Evolutionary conservation across 2,329 filamentous ascomycete species (phyloP), one percentile per base, ranked within the genome.

Genomic region (Stachybotrys elegans): DNA sequence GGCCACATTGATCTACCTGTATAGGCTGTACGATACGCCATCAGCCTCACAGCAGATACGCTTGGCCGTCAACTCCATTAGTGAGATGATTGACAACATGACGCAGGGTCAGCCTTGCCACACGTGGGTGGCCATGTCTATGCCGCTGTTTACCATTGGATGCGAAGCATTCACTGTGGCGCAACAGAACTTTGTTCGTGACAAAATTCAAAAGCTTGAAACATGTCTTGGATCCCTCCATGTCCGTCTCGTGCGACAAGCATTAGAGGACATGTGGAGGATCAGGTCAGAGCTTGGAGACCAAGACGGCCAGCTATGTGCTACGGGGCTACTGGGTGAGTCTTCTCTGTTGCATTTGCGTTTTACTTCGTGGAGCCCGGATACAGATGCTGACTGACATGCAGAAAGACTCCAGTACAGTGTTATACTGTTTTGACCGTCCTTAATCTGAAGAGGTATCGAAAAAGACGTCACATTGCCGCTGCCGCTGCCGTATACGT

Each of bases 121-220:
- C n/a, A 59, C 57, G 0, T 60, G 57, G 57, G 57, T 60, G 3
- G 57, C 57, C 0, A 60, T 60, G 57, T 51, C 57, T 0, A 60
- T 60, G 57, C 57, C 57, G 0, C 27, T 60, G 1, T 60, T 60
- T 3, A 60, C 57, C 0, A 49, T 60, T 2, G 57, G 57, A 0
- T 59, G 57, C 4, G 57, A 60, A 4, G 57, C 56, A 0, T 60
- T 55, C 22, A 44, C 36, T 1, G 22, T 48, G 4, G 48, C 49
- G 0, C 53, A 59, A 11, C 53, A 51, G 25, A 13, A 4, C 0
- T 60, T 57, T 11, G 49, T 57, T 0, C 16, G 56, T 9, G 57
- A 60, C 2, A 60, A 60, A 6, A 42, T 60, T 0, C 37, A 55
- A 2, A 60, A 59, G 13, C 40, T 60, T 0, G 54, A 57, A 1